Base-by-base conservation (phyloP, 2,329 filamentous ascomycete species). In the Aulographum hederae region DNA sequence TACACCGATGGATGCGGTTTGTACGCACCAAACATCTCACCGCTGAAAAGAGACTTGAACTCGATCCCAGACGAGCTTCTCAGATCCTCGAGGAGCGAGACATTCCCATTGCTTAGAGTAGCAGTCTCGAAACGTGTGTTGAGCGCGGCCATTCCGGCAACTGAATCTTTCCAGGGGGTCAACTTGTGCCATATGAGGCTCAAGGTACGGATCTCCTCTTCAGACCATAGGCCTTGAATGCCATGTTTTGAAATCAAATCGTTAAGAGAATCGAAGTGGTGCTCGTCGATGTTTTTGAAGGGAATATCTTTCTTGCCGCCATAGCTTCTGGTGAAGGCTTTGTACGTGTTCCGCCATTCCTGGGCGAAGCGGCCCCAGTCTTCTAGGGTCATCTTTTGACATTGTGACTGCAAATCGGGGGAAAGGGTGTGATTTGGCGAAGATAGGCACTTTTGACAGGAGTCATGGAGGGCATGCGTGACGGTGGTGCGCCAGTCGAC, bases 401-500 rank as follows among this genome's bases (percentile, higher is more conserved):
- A 63, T 12, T 59, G 62, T 10, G 52, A 38, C 23, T 60, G 65
- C 6, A 69, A 49, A 4, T 52, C 39, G 6, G 56, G 53, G 0
- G 67, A 45, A 4, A 73, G 47, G 11, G 56, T 54, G 33, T 50
- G 46, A 21, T 54, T 50, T 25, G 57, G 42, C 12, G 61, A 55
- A 19, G 61, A 61, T 28, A 73, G 57, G 2, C 58, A 56, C 2
- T 43, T 41, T 37, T 51, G 49, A 11, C 69, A 64, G 25, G 61
- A 60, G 8, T 58, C 46, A 16, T 54, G 48, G 30, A 89, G 63
- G 33, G 69, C 67, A 6, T 61, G 54, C 11, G 63, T 67, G 14
- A 89, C 69, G 2, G 71, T 69, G 25, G 59, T 60, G 34, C 78
- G 73, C 78, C 79, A 86, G 57, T 86, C 66, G 28, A 89, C 79